Conservation (phyloP, 768 basidiomycete species). For the Boletus rex-veris region DNA sequence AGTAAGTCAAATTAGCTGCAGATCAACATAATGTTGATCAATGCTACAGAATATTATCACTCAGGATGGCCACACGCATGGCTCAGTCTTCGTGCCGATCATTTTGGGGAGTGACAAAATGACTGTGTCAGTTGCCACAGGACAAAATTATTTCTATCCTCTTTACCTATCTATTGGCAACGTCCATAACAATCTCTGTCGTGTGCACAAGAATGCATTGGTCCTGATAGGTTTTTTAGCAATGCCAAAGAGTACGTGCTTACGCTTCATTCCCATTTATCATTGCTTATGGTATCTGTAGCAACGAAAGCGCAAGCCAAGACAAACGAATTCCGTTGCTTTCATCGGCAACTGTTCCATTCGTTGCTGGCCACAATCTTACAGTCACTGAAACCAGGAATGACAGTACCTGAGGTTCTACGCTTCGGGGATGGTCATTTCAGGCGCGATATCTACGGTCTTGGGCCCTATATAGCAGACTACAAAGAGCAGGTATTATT, state of each 20-base stretch:
- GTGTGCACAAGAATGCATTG: background rate
- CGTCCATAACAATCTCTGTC: background rate
- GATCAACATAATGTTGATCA: no score
- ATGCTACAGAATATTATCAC: constrained; percentile 22
- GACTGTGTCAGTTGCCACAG: background rate
- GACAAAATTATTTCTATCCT: background rate
- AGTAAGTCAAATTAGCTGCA: background rate
- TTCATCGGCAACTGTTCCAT: constrained; percentile 32
- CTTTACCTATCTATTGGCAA: background rate
- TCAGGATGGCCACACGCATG: background rate
- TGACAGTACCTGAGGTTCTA: constrained; percentile 26
- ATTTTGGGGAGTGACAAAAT: constrained; percentile 1
- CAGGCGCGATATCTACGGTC: background rate
- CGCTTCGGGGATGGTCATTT: constrained; percentile 27
- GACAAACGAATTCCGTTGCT: background rate
- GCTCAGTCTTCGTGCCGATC: background rate
- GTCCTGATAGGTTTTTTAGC: constrained; percentile 18
- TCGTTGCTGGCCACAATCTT: background rate
- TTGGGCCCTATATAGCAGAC: constrained; percentile 2
- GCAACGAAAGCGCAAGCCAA: no score
- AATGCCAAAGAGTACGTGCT: no score
- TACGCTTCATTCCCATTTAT: constrained; percentile 23
- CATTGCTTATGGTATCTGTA: background rate
- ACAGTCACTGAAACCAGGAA: constrained; percentile 16
- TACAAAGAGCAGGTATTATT: background rate